Conservation (phyloP, 805 yeast species). For the Yarrowia osloensis region DNA sequence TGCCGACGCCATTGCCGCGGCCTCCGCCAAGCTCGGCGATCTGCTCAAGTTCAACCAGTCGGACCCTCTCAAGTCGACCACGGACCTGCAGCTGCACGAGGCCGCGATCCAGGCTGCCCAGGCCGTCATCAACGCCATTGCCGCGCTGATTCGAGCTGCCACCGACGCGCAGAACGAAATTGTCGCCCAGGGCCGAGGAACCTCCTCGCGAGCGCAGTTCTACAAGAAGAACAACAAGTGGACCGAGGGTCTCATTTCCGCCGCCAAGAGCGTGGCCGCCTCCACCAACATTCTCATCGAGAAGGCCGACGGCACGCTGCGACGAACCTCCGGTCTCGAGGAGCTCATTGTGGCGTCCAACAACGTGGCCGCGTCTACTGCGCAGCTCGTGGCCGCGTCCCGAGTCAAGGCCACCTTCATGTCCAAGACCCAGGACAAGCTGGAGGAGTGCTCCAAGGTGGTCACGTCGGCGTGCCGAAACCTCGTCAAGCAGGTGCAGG, state of each 20-base stretch:
- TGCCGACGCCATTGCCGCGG: constrained; percentile 66
- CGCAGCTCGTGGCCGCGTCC: constrained; percentile 88
- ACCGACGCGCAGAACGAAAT: constrained; percentile 81
- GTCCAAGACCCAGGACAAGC: constrained; percentile 72
- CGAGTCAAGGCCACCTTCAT: constrained; percentile 78
- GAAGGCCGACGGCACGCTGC: constrained; percentile 83
- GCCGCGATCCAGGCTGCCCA: constrained; percentile 77
- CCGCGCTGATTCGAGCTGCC: constrained; percentile 69
- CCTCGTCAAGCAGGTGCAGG: constrained; percentile 70
- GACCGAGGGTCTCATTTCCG: constrained; percentile 92
- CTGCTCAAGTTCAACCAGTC: constrained; percentile 51
- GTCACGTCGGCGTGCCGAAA: constrained; percentile 77
- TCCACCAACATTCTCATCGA: constrained; percentile 79
- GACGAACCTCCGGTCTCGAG: constrained; percentile 66
- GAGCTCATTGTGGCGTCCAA: constrained; percentile 87
- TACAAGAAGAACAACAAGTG: constrained; percentile 86
- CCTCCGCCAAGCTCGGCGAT: constrained; percentile 58
- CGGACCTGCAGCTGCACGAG: constrained; percentile 69
- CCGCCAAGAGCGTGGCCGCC: constrained; percentile 82
- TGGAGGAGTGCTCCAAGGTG: constrained; percentile 66
- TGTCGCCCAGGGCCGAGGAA: constrained; percentile 67
- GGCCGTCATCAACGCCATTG: constrained; percentile 77
- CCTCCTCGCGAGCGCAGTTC: constrained; percentile 66
- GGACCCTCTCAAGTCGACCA: constrained; percentile 55
- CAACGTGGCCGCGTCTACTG: constrained; percentile 90